Base-by-base conservation (phyloP, 192 early-diverging fungal species). In the Podochytrium sp. region DNA sequence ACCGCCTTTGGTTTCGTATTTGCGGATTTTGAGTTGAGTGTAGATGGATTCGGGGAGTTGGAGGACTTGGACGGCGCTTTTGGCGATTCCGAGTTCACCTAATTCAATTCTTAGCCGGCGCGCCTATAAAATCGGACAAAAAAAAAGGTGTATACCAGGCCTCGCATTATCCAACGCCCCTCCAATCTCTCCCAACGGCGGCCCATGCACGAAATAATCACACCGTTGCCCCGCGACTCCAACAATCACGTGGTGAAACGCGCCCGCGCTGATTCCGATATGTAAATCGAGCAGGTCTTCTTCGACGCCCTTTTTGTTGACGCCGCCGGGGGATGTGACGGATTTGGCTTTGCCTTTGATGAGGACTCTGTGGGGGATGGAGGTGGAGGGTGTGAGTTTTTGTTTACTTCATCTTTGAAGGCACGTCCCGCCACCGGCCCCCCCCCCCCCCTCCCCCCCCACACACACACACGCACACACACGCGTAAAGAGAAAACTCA, bases 181-280 rank as follows among this genome's bases (percentile, higher is more conserved):
- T 43, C 75, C 75, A 43, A 76, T 63, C 47, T 76, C 62, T 35
- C 66, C 66, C 40, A 76, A 52, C 14, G 65, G 66, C 12, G 37
- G 56, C 14, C 75, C 75, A 38, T 76, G 66, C 16, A 76, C 75
- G 39, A 76, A 76, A 49, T 76, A 76, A 40, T 76, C 75, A 52
- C 75, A 76, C 27, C 75, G 65, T 38, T 70, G 52, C 35, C 75
- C 75, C 2, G 67, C 57, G 3, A 70, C 75, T n/a, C 75, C 75
- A 30, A 76, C 58, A 34, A 76, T 63, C 6, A 63, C 50, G 37
- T 76, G 75, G 37, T 70, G 25, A 34, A 76, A 68, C 16, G 38
- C 18, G 12, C 75, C 75, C 1, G 65, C 75, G 1, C 39, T 49
- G 23, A 76, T n/a, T 5, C 65, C 75, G 35, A 76, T 62, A 51